Percentiles rank a stretch among this genome's conserved stretches.
Evolutionary conservation across 805 yeast species (phyloP).

Genomic region (Jamesozyma rosinii): DNA sequence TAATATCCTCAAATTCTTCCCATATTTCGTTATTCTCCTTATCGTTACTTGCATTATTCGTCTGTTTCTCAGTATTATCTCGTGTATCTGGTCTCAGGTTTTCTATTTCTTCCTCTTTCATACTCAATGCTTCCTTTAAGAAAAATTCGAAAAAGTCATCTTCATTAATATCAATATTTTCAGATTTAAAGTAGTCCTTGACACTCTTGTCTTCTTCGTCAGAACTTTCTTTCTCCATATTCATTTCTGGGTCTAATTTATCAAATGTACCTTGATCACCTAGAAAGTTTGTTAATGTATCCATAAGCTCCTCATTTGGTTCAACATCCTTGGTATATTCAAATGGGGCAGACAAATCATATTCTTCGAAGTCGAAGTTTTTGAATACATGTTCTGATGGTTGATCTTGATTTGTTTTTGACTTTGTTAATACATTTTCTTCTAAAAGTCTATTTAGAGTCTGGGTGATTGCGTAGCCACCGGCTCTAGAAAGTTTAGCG

Average conservation of each 20-base stretch:
- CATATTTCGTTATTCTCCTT: not conserved
- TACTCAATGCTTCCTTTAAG: constrained; percentile 43
- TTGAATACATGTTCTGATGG: not conserved
- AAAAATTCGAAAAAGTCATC: constrained; percentile 65
- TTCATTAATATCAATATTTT: constrained; percentile 43
- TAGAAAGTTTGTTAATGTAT: constrained; percentile 7
- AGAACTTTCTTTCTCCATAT: constrained; percentile 29
- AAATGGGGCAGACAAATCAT: not conserved
- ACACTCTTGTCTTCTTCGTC: constrained; percentile 24
- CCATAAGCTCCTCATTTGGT: constrained; percentile 10
- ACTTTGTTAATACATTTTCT: not conserved
- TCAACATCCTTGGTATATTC: constrained; percentile 3
- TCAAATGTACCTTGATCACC: not conserved
- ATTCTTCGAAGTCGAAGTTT: not conserved
- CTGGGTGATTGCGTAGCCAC: constrained; percentile 11
- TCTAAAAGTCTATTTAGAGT: constrained; percentile 7
- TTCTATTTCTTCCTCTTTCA: constrained; percentile 40
- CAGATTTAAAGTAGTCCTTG: constrained; percentile 24
- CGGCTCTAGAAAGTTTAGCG: constrained; percentile 4
- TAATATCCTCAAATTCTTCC: constrained; percentile 6
- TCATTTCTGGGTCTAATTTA: not conserved
- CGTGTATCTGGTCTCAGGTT: constrained; percentile 19
- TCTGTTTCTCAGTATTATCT: not conserved
- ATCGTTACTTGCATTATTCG: constrained; percentile 3
- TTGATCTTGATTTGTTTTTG: not conserved